Conservation (phyloP, 257 asterid genomes). For the Plectranthus barbatus region DNA sequence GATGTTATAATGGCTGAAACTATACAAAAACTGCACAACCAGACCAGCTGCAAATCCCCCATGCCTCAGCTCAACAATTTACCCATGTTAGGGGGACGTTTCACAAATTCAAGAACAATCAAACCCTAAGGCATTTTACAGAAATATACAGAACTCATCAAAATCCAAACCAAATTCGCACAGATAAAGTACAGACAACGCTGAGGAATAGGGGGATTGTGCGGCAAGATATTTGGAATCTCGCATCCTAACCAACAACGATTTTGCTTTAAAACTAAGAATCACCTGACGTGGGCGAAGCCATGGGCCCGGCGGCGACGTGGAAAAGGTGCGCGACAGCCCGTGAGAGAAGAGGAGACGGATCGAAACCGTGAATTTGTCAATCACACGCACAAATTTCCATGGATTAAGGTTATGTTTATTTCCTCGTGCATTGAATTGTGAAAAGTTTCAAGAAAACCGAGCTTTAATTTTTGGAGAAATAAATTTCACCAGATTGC, state of each 20-base stretch:
- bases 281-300: conserved; percentile 8
- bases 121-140: background rate
- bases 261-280: background rate
- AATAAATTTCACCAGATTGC: background rate
- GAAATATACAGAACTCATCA: background rate
- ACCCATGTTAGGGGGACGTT: background rate
- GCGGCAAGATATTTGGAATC: background rate
- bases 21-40: too few species aligned
- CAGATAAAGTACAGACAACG: background rate
- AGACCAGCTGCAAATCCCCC: too few species aligned
- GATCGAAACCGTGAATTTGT: background rate
- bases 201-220: background rate
- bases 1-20: background rate
- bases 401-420: background rate
- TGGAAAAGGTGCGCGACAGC: background rate
- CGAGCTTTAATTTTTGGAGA: background rate
- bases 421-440: background rate
- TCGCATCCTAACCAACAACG: background rate
- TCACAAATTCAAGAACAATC: background rate
- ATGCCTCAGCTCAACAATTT: background rate
- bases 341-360: background rate
- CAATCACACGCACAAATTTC: background rate
- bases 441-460: background rate
- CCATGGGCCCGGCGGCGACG: background rate
- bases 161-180: background rate